A percentile compares a stretch with the other conserved stretches of the same genome.
Conservation (phyloP, 192 early-diverging fungal genomes). For the Backusella morwellensis region DNA sequence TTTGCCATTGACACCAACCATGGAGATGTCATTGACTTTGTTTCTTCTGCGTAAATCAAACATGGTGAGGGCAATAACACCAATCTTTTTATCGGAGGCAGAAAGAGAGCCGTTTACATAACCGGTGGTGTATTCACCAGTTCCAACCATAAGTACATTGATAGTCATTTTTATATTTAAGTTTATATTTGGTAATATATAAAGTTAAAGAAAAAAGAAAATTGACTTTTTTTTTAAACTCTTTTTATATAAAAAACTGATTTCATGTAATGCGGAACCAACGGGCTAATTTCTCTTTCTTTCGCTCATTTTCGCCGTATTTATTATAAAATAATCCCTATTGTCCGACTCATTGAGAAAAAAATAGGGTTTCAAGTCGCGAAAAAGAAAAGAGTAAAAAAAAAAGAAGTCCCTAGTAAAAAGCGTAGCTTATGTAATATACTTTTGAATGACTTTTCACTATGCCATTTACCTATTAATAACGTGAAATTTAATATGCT, state of each 20-base stretch:
- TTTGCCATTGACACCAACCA: slow-evolving; percentile 44
- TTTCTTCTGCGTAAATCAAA: slow-evolving; percentile 37
- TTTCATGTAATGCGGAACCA: not conserved
- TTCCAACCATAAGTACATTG: slow-evolving; percentile 41
- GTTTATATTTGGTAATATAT: not conserved
- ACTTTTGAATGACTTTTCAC: not conserved
- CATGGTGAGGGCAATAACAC: slow-evolving; percentile 42
- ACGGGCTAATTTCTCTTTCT: not conserved
- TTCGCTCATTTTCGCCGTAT: not conserved
- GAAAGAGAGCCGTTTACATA: slow-evolving; percentile 28
- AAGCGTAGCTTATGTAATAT: not conserved
- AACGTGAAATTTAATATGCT: no score
- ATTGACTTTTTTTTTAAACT: not conserved
- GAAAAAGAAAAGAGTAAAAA: not conserved
- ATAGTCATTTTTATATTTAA: not conserved
- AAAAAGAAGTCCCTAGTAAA: not conserved
- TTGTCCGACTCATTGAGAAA: not conserved
- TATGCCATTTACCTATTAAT: not conserved
- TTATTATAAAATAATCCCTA: not conserved
- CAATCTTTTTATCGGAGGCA: slow-evolving; percentile 40
- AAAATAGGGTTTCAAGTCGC: not conserved
- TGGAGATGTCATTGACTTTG: slow-evolving; percentile 33
- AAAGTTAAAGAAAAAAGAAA: not conserved
- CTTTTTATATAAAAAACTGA: not conserved
- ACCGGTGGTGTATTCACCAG: slow-evolving; percentile 43